Conservation (phyloP, 1,139 yeast genomes). For the Debaryomyces sp. region DNA sequence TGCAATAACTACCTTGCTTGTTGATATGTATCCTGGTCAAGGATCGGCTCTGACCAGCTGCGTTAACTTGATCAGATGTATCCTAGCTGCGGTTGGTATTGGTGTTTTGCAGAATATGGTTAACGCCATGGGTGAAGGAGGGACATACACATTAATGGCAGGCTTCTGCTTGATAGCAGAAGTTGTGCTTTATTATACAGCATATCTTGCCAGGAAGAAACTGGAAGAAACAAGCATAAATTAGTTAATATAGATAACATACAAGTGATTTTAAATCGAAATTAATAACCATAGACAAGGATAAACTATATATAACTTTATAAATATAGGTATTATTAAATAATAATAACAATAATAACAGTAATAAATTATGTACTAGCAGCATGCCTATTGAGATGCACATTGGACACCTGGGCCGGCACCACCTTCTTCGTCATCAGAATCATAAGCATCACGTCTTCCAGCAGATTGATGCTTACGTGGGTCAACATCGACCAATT, state of each 20-base stretch:
- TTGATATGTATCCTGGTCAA: constrained; percentile 37
- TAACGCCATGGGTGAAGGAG: constrained; percentile 33
- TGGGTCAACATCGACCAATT: constrained; percentile 64
- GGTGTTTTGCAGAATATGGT: constrained; percentile 38
- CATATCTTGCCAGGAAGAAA: neutral
- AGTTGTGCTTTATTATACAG: neutral
- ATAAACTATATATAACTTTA: constrained; percentile 2
- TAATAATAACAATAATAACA: neutral
- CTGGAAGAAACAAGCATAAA: neutral
- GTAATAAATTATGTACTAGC: neutral
- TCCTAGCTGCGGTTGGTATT: constrained; percentile 35
- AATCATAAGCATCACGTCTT: constrained; percentile 60
- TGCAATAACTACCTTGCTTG: constrained; percentile 36
- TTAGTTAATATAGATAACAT: neutral
- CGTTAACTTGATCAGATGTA: constrained; percentile 39
- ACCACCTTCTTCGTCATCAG: constrained; percentile 66
- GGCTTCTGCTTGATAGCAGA: constrained; percentile 20
- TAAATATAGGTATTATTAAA: constrained; percentile 1
- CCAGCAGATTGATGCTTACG: constrained; percentile 53
- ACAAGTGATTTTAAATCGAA: constrained; percentile 1
- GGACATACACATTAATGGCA: constrained; percentile 40
- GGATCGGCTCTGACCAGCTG: constrained; percentile 43
- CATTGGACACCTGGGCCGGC: constrained; percentile 81
- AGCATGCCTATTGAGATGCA: constrained; percentile 67
- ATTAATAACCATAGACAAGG: constrained; percentile 2